Evolutionary conservation across 225 moss, liverwort and hornwort genomes (phyloP), one percentile per base, ranked within the genome.

Genomic region (Neckera pumila): DNA sequence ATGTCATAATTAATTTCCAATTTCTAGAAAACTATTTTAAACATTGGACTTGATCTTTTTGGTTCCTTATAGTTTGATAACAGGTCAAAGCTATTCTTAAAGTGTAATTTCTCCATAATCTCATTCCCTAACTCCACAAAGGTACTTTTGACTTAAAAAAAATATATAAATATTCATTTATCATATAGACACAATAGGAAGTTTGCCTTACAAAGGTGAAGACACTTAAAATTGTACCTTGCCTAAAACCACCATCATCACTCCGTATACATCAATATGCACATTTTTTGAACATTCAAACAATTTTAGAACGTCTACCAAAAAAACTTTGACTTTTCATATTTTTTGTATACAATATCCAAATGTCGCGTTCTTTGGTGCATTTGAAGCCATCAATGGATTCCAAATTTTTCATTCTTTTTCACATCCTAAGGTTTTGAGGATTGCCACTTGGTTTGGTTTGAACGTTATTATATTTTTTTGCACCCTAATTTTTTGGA

Each of bases 1-100:
- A 38, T 13, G 7, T 0, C 2, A 0, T 31, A 4, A 38, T 1
- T 12, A 12, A 7, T 23, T 67, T n/a, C 1, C 2, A 3, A 67
- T n/a, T n/a, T 11, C 5, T 0, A 2, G 1, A n/a, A n/a, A 22
- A 36, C 7, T 22, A 67, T 12, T 12, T 36, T 36, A 5, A 66
- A 19, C 19, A 66, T 19, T 0, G 0, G 2, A 19, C 4, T 66
- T 19, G 19, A 66, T 19, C 12, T n/a, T 21, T n/a, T 2, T 11
- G 12, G 11, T n/a, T 67, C 12, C 1, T n/a, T n/a, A 67, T 12
- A 21, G 21, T n/a, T n/a, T n/a, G 21, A 12, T 6, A 67, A 20
- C 20, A 67, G n/a, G 7, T 6, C 21, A 21, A 67, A 67, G 7
- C 12, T 67, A 21, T 2, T n/a, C 14, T 9, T 22, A 38, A 23